Evolutionary conservation across 805 yeast species (phyloP), one percentile per base, ranked within the genome.

Genomic region (Yarrowia sp.): DNA sequence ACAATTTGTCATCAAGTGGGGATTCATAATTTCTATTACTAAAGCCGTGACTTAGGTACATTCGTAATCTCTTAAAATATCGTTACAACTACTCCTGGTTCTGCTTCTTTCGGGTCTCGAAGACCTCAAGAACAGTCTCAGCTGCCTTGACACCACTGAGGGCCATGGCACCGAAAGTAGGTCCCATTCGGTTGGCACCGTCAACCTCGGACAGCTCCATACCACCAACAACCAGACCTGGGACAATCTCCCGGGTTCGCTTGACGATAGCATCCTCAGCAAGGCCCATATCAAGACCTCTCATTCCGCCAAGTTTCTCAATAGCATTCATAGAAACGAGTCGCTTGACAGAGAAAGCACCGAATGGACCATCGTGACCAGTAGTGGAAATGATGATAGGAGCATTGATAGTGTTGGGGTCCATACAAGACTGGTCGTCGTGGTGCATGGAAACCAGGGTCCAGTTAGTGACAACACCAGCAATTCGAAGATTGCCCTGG

Each of bases 381-480:
- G 90, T 84, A 67, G 91, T 84, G 16, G 91, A 86, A 66, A 88
- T 78, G 65, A 88, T 84, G 65, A 88, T 84, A 28, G 80, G 73
- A 52, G 80, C 79, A 71, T 87, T 88, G 79, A 88, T 85, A 67
- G 90, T 87, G 78, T 87, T 87, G 58, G 92, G 92, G 73, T 87
- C 92, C 92, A 88, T 88, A 74, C 92, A 88, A 14, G 88, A 84
- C 75, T 88, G 92, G 65, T 84, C 83, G 73, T 85, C 89, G 72
- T 88, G 92, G 75, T 87, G 86, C 82, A 85, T 80, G 4, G 91
- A 79, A 24, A 88, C 92, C 70, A 88, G 79, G 46, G 92, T 88
- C 92, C 92, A 88, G 81, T 88, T 88, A 71, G 91, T 87, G 48
- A 88, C 92, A 40, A 87, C 92, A 74, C 93, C 93, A 24, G 90